These are phyloP conservation scores for Blastobotrys chiropterorum DNA, from an alignment of 805 yeast species.

Conservation along the genomic window DNA sequence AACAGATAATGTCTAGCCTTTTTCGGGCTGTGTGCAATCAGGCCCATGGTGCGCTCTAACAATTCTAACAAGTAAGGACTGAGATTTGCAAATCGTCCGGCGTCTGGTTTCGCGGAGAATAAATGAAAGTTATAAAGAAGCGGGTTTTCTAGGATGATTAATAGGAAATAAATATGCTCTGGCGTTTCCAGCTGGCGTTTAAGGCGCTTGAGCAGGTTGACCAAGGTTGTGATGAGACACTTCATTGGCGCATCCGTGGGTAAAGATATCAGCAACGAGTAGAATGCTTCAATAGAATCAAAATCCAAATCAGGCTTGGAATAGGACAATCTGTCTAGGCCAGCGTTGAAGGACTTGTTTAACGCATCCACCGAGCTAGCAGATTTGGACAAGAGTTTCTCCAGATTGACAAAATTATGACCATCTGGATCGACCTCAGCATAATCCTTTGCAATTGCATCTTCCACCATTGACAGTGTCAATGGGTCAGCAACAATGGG, in stretches of 20 bases:
- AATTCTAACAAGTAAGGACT: slow-evolving; percentile 53
- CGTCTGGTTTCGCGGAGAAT: slow-evolving; percentile 10
- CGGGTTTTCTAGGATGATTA: slow-evolving; percentile 68
- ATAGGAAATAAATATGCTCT: slow-evolving; percentile 47
- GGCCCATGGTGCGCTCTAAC: slow-evolving; percentile 61
- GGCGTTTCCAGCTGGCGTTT: slow-evolving; percentile 35
- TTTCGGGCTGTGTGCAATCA: slow-evolving; percentile 47
- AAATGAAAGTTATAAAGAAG: slow-evolving; percentile 32
- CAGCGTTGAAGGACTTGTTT: slow-evolving; percentile 48
- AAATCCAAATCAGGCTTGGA: slow-evolving; percentile 46
- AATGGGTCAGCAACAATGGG: slow-evolving; percentile 1
- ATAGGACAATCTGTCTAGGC: slow-evolving; percentile 32
- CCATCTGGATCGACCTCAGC: not conserved
- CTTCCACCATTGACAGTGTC: not conserved
- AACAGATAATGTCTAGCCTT: slow-evolving; percentile 39
- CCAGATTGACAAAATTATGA: not conserved
- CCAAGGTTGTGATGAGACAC: slow-evolving; percentile 46
- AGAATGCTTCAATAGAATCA: slow-evolving; percentile 42
- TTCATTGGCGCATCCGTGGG: slow-evolving; percentile 60
- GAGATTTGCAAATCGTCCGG: slow-evolving; percentile 28
- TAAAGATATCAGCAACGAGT: slow-evolving; percentile 39
- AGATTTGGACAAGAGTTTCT: not conserved
- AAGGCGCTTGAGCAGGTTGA: slow-evolving; percentile 49
- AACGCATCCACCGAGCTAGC: slow-evolving; percentile 33
- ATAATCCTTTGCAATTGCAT: slow-evolving; percentile 10